Evolutionary conservation across 148 eudicot genomes (phyloP).

Genomic region (Rhododendron ferrugineum): DNA sequence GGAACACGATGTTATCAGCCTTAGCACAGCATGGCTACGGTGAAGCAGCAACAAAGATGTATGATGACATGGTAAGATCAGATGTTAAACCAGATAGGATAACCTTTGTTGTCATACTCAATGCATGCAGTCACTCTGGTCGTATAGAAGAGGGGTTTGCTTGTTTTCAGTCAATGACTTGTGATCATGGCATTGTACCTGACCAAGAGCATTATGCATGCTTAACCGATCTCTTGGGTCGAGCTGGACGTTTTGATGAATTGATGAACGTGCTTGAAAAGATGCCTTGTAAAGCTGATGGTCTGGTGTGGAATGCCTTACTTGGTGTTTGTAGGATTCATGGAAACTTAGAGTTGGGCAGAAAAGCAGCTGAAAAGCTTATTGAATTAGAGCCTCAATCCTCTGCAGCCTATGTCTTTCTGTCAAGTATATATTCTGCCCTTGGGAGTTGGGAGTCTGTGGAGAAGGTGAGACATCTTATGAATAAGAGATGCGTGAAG

Average conservation of each 20-base stretch:
- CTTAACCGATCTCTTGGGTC: slow-evolving; percentile 62
- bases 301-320: slow-evolving; percentile 57
- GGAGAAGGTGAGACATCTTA: slow-evolving; percentile 31
- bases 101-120: slow-evolving; percentile 55
- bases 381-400: slow-evolving; percentile 48
- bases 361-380: slow-evolving; percentile 49
- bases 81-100: slow-evolving; percentile 57
- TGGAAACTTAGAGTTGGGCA: slow-evolving; percentile 49
- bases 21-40: slow-evolving; percentile 73
- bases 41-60: slow-evolving; percentile 37
- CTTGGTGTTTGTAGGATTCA: slow-evolving; percentile 63
- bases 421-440: slow-evolving; percentile 60
- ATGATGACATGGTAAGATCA: slow-evolving; percentile 44
- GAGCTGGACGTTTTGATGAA: slow-evolving; percentile 59
- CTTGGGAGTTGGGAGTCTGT: slow-evolving; percentile 58
- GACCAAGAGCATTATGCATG: slow-evolving; percentile 74
- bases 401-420: slow-evolving; percentile 50
- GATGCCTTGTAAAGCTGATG: slow-evolving; percentile 51
- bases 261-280: slow-evolving; percentile 46
- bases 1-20: slow-evolving; percentile 75
- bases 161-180: slow-evolving; percentile 47
- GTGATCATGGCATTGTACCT: slow-evolving; percentile 41
- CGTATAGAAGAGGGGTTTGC: slow-evolving; percentile 54
- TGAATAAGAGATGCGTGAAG: slow-evolving; percentile 39
- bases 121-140: slow-evolving; percentile 72